These are phyloP conservation scores for Serendipita sp. DNA, from an alignment of 768 basidiomycete species.

Conservation along the genomic window DNA sequence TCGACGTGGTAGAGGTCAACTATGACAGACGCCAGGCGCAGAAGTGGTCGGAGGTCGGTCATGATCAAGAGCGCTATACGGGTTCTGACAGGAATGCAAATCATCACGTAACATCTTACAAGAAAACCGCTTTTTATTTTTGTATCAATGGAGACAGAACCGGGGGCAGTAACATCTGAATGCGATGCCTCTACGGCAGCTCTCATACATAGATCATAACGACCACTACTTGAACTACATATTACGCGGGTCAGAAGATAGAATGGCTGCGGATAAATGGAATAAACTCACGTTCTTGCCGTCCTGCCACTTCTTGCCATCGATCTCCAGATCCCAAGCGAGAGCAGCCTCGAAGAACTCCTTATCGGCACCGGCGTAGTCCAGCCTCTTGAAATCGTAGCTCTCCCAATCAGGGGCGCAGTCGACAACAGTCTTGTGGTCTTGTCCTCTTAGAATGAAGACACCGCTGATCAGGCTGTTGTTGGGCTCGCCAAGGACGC, in stretches of 20 bases:
- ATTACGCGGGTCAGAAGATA: no score
- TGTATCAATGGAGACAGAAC: no score
- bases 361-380: constrained; percentile 42
- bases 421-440: constrained; percentile 49
- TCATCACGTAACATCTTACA: no score
- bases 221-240: neutral
- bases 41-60: no score
- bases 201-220: no score
- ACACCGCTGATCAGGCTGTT: constrained; percentile 68
- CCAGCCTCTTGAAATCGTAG: constrained; percentile 63
- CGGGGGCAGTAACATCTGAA: no score
- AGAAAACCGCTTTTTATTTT: no score
- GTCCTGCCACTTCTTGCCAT: constrained; percentile 82
- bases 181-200: no score
- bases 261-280: neutral
- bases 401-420: constrained; percentile 87
- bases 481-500: constrained; percentile 71
- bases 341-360: constrained; percentile 82
- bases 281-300: constrained; percentile 65
- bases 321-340: constrained; percentile 83
- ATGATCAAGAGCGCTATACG: no score
- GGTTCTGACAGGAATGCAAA: no score
- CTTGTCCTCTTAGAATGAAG: constrained; percentile 69
- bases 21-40: no score
- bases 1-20: neutral